Evolutionary conservation across 305 asterid species (phyloP).

Genomic region (Solanum aculeatissimum): DNA sequence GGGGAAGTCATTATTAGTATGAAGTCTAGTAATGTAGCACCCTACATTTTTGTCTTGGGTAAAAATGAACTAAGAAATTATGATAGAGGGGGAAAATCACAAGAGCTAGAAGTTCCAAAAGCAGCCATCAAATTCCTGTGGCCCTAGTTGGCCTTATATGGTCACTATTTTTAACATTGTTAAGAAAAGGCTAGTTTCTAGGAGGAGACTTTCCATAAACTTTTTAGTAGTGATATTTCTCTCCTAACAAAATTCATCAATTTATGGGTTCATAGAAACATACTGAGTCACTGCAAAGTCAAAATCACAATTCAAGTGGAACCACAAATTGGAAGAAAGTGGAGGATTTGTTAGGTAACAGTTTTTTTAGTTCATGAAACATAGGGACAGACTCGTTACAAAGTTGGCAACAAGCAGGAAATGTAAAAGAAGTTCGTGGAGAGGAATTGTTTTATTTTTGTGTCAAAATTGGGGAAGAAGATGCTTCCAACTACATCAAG

Average conservation of each 20-base stretch:
- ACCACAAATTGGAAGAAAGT: background rate
- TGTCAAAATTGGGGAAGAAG: background rate
- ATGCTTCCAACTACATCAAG: background rate
- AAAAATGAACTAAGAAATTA: background rate
- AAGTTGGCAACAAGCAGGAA: background rate
- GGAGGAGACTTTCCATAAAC: background rate
- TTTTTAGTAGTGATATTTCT: background rate
- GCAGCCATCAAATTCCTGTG: background rate
- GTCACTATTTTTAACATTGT: background rate
- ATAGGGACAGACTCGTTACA: background rate
- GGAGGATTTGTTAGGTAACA: background rate
- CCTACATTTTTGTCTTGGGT: background rate
- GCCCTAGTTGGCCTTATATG: background rate
- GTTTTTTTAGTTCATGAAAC: background rate
- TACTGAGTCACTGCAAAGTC: background rate
- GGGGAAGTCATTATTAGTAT: background rate
- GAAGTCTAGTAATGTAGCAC: background rate
- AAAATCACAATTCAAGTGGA: background rate
- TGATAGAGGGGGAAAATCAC: background rate
- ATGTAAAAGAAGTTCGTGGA: background rate
- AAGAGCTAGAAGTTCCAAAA: background rate
- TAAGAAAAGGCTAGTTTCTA: background rate
- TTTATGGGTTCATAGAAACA: background rate
- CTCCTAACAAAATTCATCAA: background rate
- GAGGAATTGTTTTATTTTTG: background rate